Evolutionary conservation across 2,329 filamentous ascomycete species (phyloP).

Genomic region (Acrodontium crateriforme): DNA sequence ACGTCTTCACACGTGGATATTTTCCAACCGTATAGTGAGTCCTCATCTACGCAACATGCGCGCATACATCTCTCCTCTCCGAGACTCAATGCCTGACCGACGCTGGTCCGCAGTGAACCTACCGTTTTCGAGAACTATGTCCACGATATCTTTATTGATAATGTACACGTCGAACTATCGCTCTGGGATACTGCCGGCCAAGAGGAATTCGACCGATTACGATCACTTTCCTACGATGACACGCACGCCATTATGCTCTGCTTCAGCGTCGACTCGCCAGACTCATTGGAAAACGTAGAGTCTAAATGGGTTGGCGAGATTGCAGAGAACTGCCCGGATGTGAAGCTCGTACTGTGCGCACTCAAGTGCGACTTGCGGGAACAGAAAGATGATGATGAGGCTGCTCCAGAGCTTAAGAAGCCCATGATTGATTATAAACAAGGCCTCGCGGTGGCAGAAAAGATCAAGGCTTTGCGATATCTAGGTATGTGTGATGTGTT

Average conservation of each 20-base stretch:
- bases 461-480: conserved; percentile 86
- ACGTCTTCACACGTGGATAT: conserved; percentile 97
- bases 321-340: conserved; percentile 89
- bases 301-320: conserved; percentile 98
- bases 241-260: conserved; percentile 98
- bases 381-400: conserved; percentile 53
- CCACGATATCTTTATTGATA: conserved; percentile 97
- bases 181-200: conserved; percentile 98
- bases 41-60: background rate
- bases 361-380: conserved; percentile 95
- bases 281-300: conserved; percentile 95
- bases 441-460: conserved; percentile 77
- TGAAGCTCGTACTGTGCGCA: conserved; percentile 87
- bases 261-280: conserved; percentile 89
- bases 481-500: conserved; percentile 55
- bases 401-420: conserved; percentile 36
- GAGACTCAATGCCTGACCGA: conserved; percentile 5
- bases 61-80: conserved; percentile 1
- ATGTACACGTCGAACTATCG: conserved; percentile 89
- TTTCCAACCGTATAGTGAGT: conserved; percentile 90
- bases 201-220: conserved; percentile 94
- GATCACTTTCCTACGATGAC: conserved; percentile 93
- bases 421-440: conserved; percentile 80
- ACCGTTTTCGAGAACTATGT: conserved; percentile 99
- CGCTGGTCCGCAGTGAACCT: conserved; percentile 50